Base-by-base conservation (phyloP, 305 asterid genomes). In the Fraxinus latifolia region DNA sequence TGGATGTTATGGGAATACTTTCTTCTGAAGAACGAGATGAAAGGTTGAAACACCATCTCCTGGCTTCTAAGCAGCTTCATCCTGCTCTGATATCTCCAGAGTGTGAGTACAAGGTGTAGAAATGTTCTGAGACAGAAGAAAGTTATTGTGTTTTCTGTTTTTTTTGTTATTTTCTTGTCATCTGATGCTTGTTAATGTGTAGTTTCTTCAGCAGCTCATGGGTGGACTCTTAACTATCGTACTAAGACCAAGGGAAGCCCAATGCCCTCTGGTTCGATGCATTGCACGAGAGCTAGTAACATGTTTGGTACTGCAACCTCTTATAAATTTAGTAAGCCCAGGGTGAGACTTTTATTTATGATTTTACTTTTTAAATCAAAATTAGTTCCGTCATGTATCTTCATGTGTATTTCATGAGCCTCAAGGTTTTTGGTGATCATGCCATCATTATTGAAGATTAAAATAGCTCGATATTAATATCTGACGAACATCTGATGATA, bases 1-100 rank as follows among this genome's bases (percentile, higher is more conserved):
- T 85, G 86, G 99, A 96, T 86, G 99, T 93, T 78, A 96, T 96
- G 98, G 94, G 90, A 78, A 94, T 97, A 65, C 88, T 96, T 89
- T 96, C 98, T 89, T 96, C 93, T 74, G 97, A 94, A 89, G 97
- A 94, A 90, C 92, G 98, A 90, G 99, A 96, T 89, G 99, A 94
- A 81, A 92, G 99, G 90, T 88, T 96, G 91, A 96, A 94, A 86
- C 92, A 92, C 89, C 96, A 94, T 85, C 93, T 94, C 55, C 80
- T 94, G 85, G 84, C 87, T 83, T 90, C 98, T 77, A 91, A 93
- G 89, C 97, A 96, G 88, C 98, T 96, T 83, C 99, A 96, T 88
- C 99, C 99, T 84, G 99, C 99, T 83, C 86, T 96, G 92, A 87
- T 93, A 86, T 93, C 98, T 82, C 80, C 47, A 39, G 47, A 39